Evolutionary conservation across 305 asterid species (phyloP), one percentile per base, ranked within the genome.

Genomic region (Rubia tinctorum): DNA sequence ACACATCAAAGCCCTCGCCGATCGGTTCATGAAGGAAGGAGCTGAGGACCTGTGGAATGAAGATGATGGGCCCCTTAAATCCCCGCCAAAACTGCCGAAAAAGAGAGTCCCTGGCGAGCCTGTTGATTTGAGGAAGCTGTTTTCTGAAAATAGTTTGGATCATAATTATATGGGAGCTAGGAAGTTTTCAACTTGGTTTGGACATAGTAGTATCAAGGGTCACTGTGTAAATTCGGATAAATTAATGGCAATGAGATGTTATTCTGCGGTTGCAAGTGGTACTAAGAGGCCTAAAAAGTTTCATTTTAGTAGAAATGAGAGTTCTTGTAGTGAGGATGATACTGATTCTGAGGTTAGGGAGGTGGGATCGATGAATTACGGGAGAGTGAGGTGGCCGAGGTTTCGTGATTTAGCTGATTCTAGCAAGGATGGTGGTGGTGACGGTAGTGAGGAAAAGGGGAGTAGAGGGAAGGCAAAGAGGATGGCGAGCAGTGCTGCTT

Each of bases 31-130:
- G 93, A 94, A 89, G 83, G 96, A 88, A 81, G 98, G 99, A 0
- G 97, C 98, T 69, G 96, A 90, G 77, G 98, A 94, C 86, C 85
- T 94, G 80, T 94, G 98, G 99, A 94, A 94, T 62, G 89, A 86
- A 78, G 79, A 80, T 15, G 99, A 94, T 72, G 98, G 98, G 7
- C 96, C 96, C 0, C 44, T 80, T 44, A 79, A 74, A 7, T 47
- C 42, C 68, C 82, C 83, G 15, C 75, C 65, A 49, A 74, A 76
- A 77, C 76, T 79, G 22, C 81, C 77, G 51, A 80, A 55, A 65
- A 76, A 73, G 53, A 74, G 74, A 44, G 53, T 72, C 49, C 40
- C 65, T 8, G 76, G 80, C 47, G 88, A 85, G 80, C 84, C 87
- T 20, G 71, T 86, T 82, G 87, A 91, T 86, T 75, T 88, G 74